A percentile compares a stretch with the other conserved stretches of the same genome.
phyloP scores from a whole-genome alignment of 192 early-diverging fungal genomes.

The Lunasporangiospora selenospora region DNA sequence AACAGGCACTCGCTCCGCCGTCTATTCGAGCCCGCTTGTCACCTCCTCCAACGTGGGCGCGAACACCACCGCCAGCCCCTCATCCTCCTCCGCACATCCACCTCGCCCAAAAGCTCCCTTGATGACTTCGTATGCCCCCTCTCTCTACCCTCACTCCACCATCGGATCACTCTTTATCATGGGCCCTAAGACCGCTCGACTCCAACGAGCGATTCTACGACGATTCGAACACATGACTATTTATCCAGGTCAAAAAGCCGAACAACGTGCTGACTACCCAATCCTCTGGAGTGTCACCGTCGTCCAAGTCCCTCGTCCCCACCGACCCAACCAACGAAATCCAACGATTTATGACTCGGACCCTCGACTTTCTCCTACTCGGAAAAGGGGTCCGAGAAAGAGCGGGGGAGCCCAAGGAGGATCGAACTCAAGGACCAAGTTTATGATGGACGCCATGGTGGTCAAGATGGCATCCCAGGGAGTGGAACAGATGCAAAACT shows the following conservation, averaged over 20 bases:
- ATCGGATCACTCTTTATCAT: constrained; percentile 70
- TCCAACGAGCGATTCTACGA: constrained; percentile 30
- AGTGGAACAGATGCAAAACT: constrained; percentile 43
- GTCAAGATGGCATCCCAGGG: constrained; percentile 48
- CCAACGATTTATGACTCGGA: neutral
- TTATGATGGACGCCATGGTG: constrained; percentile 45
- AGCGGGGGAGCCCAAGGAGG: too few relatives aligned
- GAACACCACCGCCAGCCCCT: constrained; percentile 23
- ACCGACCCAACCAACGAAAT: neutral
- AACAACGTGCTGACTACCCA: constrained; percentile 36
- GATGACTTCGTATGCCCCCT: constrained; percentile 57
- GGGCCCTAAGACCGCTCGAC: constrained; percentile 50
- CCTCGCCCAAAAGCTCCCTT: constrained; percentile 2
- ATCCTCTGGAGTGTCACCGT: constrained; percentile 45
- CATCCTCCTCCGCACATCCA: neutral
- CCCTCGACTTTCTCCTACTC: too few relatives aligned
- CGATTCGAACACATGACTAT: constrained; percentile 38
- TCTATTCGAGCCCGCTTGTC: constrained; percentile 23
- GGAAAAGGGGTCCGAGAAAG: too few relatives aligned
- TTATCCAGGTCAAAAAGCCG: constrained; percentile 36
- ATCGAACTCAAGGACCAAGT: constrained; percentile 24
- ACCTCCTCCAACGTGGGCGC: constrained; percentile 55
- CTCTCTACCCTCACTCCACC: constrained; percentile 63
- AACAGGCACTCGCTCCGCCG: too few relatives aligned
- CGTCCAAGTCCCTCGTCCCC: constrained; percentile 29